Base-by-base conservation (phyloP, 257 asterid genomes). In the Solanum pennellii region DNA sequence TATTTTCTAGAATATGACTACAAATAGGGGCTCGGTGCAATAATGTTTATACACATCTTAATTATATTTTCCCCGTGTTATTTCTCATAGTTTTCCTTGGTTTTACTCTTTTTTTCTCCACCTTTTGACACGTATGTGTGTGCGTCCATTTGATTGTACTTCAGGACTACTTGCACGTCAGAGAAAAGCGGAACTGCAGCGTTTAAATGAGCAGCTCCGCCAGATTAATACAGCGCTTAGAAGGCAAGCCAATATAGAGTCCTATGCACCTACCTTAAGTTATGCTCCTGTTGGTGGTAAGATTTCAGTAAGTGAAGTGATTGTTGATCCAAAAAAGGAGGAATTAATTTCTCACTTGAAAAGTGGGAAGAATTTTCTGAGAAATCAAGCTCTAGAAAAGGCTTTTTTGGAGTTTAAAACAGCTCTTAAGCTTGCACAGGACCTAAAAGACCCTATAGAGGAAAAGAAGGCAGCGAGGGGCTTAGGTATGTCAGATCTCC, bases 401-500 rank as follows among this genome's bases (percentile, higher is more conserved):
- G 99, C 99, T 12, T 93, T 90, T 87, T 83, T 87, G 29, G 99
- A 96, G 92, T 97, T 97, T 92, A 95, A 94, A 93, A 35, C 89
- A 23, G 99, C 99, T 14, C 95, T 97, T 83, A 97, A 93, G 88
- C 94, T 96, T 88, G 98, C 99, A 9, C 95, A 92, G 92, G 91
- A 91, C 87, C 90, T 96, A 27, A 90, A 92, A 89, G 98, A 96
- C 83, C 94, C 97, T 52, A 93, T 90, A 18, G 98, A 96, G 95
- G 98, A 96, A 91, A 97, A 95, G 94, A 97, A 97, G 91, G 99
- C 99, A 83, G 98, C 99, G 66, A 92, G 99, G 91, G 99, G 99
- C 35, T 91, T 97, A 93, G 99, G 99, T 97, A 93, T 42, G 75
- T 83, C 83, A 68, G 45, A 27, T 66, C 72, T 87, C 31, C 33